These are phyloP conservation scores for Penicillium atrosanguineum DNA, from an alignment of 495 filamentous ascomycete species.

Conservation along the genomic window DNA sequence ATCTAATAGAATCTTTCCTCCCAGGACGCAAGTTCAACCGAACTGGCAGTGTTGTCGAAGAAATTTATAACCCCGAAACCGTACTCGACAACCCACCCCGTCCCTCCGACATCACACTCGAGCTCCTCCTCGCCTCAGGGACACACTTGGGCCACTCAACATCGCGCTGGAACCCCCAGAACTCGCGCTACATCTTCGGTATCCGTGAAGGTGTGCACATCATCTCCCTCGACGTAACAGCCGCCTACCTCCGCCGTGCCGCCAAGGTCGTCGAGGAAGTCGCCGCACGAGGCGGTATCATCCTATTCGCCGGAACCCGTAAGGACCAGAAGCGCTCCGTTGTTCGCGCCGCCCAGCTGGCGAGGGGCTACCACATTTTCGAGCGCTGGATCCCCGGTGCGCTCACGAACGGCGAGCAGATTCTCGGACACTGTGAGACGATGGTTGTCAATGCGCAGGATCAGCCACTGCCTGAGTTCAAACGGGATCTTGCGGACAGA, in stretches of 20 bases:
- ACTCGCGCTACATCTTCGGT: conserved; percentile 93
- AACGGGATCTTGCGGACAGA: conserved; percentile 58
- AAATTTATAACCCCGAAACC: conserved; percentile 61
- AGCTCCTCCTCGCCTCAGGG: conserved; percentile 87
- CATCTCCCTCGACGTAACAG: conserved; percentile 83
- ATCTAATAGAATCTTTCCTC: not conserved
- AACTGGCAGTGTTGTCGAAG: conserved; percentile 28
- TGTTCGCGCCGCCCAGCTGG: conserved; percentile 74
- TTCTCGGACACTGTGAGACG: conserved; percentile 62
- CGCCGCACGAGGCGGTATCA: conserved; percentile 73
- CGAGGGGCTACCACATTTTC: conserved; percentile 83
- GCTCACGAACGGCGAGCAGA: conserved; percentile 90
- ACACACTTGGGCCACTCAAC: conserved; percentile 90
- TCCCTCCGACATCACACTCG: conserved; percentile 79
- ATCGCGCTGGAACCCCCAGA: conserved; percentile 92
- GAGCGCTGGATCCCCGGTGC: conserved; percentile 89
- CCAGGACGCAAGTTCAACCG: conserved; percentile 32
- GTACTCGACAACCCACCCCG: conserved; percentile 68
- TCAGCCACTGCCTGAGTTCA: conserved; percentile 59
- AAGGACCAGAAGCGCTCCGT: conserved; percentile 73
- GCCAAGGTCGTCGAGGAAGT: conserved; percentile 87
- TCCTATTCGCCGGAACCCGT: conserved; percentile 89
- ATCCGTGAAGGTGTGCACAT: conserved; percentile 89
- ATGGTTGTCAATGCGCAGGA: conserved; percentile 74
- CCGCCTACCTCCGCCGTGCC: conserved; percentile 83